Evolutionary conservation across 2,329 filamentous ascomycete genomes (phyloP).

Genomic region (Cladosporium sp.): DNA sequence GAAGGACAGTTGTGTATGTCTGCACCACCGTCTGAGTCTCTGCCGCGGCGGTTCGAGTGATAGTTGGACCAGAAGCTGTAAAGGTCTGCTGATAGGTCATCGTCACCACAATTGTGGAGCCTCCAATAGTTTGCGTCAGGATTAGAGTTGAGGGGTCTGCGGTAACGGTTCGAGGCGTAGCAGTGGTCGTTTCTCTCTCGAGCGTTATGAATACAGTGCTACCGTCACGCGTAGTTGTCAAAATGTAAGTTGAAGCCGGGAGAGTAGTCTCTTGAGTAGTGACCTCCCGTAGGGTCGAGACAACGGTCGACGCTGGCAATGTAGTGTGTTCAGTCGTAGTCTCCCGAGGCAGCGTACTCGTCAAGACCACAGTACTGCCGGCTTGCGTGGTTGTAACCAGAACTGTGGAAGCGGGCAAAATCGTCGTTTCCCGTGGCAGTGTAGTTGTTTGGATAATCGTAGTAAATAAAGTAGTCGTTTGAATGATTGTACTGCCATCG

Average conservation of each 20-base stretch:
- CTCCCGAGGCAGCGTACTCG: neutral
- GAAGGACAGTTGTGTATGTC: conserved; percentile 1
- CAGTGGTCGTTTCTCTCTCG: neutral
- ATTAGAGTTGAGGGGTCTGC: neutral
- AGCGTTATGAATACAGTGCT: too few species aligned
- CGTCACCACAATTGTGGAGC: neutral
- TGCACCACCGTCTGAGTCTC: neutral
- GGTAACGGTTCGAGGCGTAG: neutral
- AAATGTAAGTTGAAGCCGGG: too few species aligned
- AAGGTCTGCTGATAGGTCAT: conserved; percentile 2
- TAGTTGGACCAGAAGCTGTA: neutral
- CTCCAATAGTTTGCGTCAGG: neutral
- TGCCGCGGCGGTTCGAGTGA: neutral
- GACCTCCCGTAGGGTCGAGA: neutral
- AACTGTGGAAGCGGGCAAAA: neutral
- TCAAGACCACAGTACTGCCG: neutral
- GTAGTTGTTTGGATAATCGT: neutral
- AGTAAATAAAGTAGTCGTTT: neutral
- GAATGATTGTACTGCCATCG: neutral
- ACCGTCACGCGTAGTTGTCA: too few species aligned
- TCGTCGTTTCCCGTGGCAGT: neutral
- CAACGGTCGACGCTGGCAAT: neutral
- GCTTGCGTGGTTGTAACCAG: neutral
- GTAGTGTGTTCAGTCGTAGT: neutral
- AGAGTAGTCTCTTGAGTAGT: too few species aligned